Evolutionary conservation across 2,329 filamentous ascomycete species (phyloP), one percentile per base, ranked within the genome.

Genomic region (Zymoseptoria ardabiliae): DNA sequence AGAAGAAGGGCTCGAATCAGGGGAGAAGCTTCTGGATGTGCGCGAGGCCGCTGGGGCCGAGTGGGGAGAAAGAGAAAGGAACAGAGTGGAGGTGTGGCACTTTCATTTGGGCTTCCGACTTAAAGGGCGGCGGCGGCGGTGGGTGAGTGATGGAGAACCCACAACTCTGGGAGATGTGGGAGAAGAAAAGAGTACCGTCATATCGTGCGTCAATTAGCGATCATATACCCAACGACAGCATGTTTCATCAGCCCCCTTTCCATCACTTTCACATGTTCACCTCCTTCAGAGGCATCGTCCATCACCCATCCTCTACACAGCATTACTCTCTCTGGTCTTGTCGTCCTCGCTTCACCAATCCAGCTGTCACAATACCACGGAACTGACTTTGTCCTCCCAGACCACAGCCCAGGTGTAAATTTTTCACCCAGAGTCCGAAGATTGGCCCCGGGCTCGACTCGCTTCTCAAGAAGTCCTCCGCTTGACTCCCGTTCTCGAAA

Each of bases 41-140:
- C 69, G 72, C 82, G 71, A 75, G 93, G 49, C 94, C 94, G 3
- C 76, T 97, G 1, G 93, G 91, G 0, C 91, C 91, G 1, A 89
- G 87, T 22, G 94, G 91, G 0, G 84, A 88, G 66, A 94, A 94
- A 72, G 92, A 96, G 74, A 88, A 80, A 61, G 88, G 86, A 2
- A 91, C 91, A 0, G 82, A 94, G 70, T 97, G 92, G 90, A 84
- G 90, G 50, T 97, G 93, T 73, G 79, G 82, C 2, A 96, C 91
- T 0, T 97, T 97, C 68, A 91, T 86, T 51, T 87, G 84, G 84
- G 80, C 77, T 51, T 85, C 80, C 67, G 84, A 86, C 69, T 86
- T 81, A 84, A 84, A 81, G 70, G 71, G 70, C 17, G 35, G 35
- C 13, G 30, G 30, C 9, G 35, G 35, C 35, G 25, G 25, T 58